Base-by-base conservation (phyloP, 805 yeast species). In the Priceomyces medius region DNA sequence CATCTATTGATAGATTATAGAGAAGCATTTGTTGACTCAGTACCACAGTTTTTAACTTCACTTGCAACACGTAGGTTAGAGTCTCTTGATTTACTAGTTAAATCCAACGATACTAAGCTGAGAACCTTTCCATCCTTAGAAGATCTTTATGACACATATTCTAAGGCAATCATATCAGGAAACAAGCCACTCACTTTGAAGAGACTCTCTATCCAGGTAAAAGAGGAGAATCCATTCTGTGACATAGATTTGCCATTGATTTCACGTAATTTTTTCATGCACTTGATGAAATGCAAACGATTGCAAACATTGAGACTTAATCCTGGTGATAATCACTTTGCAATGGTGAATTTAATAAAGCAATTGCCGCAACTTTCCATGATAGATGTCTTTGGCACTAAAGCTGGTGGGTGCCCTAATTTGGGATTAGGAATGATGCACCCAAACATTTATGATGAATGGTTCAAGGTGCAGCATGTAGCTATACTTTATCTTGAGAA, bases 381-480 rank as follows among this genome's bases (percentile, higher is more conserved):
- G 23, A 51, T 79, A 7, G 76, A 76, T 54, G 55, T 79, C 2
- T 67, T 72, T 38, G 83, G 82, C 0, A 53, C 71, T 14, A 67
- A 71, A 18, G 73, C 82, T 0, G 77, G 80, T 1, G 79, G 79
- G 2, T 64, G 73, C 1, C 83, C 81, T 16, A 74, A 76, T 47
- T 55, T 73, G 64, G 83, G 82, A 0, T 56, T 76, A 17, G 81
- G 77, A 10, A 75, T 71, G 57, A 61, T 66, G 2, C 77, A 77
- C 50, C 79, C 79, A 8, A 76, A 77, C 3, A 63, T 79, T 3
- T 71, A 68, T 51, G 84, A 79, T 53, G 76, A 74, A 44, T 79
- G 83, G 83, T 66, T 68, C 45, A 66, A 76, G 41, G 77, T 79
- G 2, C 79, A 76, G 48, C 80, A 76, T 47, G 71, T 76, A 6